Conservation (phyloP, 2,329 filamentous ascomycete genomes). For the Leptographium wingfieldii region DNA sequence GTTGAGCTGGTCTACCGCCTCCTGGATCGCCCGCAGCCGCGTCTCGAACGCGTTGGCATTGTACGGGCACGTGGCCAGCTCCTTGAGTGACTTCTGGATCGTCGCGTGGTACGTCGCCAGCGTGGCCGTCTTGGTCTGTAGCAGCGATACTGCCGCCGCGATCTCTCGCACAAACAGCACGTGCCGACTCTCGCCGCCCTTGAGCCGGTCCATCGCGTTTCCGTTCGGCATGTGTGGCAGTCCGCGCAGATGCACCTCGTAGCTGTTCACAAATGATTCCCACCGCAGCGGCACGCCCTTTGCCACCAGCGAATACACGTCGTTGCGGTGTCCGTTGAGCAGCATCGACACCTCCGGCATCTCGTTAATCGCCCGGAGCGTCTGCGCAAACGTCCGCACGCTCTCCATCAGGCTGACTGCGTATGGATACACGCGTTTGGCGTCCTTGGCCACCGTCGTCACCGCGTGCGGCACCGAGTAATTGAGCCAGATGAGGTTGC, state of each 20-base stretch:
- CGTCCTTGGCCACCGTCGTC: slow-evolving; percentile 93
- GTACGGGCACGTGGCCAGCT: slow-evolving; percentile 77
- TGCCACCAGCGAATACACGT: slow-evolving; percentile 68
- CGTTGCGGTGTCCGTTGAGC: slow-evolving; percentile 81
- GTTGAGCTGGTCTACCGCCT: slow-evolving; percentile 89
- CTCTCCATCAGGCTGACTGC: slow-evolving; percentile 98
- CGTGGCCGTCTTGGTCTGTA: slow-evolving; percentile 77
- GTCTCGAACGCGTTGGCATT: slow-evolving; percentile 66
- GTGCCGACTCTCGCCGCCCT: slow-evolving; percentile 73
- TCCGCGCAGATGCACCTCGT: slow-evolving; percentile 76
- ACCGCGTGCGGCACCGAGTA: slow-evolving; percentile 90
- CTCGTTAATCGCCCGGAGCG: slow-evolving; percentile 65
- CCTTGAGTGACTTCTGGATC: slow-evolving; percentile 66
- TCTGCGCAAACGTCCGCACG: slow-evolving; percentile 86
- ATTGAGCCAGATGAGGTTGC: slow-evolving; percentile 89
- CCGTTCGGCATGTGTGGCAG: slow-evolving; percentile 43
- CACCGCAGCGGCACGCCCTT: slow-evolving; percentile 87
- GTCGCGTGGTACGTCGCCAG: slow-evolving; percentile 69
- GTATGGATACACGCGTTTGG: slow-evolving; percentile 96
- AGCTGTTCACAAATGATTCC: slow-evolving; percentile 97
- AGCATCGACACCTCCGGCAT: slow-evolving; percentile 84
- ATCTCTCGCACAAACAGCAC: slow-evolving; percentile 95
- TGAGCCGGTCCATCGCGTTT: slow-evolving; percentile 31
- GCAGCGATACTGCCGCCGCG: slow-evolving; percentile 69
- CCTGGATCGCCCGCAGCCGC: slow-evolving; percentile 75